Percentiles rank a stretch among this genome's conserved stretches.
Conservation (phyloP, 2,329 filamentous ascomycete species). For the Colletotrichum chlorophyti region DNA sequence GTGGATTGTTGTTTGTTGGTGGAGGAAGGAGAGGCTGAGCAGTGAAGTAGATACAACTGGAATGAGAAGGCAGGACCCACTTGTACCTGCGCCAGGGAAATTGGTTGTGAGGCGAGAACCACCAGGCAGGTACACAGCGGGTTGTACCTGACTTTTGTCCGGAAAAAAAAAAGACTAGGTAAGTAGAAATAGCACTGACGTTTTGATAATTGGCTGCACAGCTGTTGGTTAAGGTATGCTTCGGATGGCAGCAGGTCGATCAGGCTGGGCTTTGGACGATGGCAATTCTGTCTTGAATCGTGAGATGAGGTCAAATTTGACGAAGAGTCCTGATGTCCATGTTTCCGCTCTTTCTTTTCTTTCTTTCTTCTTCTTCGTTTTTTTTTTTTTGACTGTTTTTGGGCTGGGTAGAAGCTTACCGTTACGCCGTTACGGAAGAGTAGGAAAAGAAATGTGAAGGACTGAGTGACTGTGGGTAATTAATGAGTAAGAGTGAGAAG, state of each 20-base stretch:
- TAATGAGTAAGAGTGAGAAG: too few species aligned
- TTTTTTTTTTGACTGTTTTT: too few species aligned
- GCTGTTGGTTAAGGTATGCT: conserved; percentile 6
- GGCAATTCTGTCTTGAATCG: neutral
- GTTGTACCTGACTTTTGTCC: too few species aligned
- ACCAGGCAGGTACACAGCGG: too few species aligned
- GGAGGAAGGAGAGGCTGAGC: conserved; percentile 26
- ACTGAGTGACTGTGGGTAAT: too few species aligned
- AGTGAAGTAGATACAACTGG: conserved; percentile 20
- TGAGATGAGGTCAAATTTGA: conserved; percentile 7
- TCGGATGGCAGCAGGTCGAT: conserved; percentile 10
- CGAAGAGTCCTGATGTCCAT: conserved; percentile 1
- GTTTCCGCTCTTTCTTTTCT: too few species aligned
- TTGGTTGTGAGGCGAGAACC: conserved; percentile 22
- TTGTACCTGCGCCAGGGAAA: conserved; percentile 26
- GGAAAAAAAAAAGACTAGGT: too few species aligned
- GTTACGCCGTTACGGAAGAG: too few species aligned
- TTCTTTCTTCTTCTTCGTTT: too few species aligned
- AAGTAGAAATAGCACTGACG: conserved; percentile 25
- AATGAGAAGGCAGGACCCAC: conserved; percentile 25
- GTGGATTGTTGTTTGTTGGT: conserved; percentile 28
- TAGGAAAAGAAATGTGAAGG: too few species aligned
- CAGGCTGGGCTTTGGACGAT: neutral
- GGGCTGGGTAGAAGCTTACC: too few species aligned
- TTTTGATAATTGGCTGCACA: conserved; percentile 1